Evolutionary conservation across 1,139 yeast species (phyloP), one percentile per base, ranked within the genome.

Genomic region (Saccharomycopsis hybrid): DNA sequence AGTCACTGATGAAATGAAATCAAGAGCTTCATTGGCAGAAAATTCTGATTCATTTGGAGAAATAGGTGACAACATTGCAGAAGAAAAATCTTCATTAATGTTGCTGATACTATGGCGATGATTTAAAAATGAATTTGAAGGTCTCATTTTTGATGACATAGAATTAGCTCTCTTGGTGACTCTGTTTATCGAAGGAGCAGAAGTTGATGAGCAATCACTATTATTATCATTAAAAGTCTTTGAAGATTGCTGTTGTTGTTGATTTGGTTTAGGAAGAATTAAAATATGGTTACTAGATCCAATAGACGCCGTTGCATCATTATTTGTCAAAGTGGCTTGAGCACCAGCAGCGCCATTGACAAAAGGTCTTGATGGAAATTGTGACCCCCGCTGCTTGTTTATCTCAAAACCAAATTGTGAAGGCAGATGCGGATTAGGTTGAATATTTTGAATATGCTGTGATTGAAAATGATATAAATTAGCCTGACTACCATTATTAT

Each of bases 191-290:
- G 45, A 46, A 13, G 40, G 47, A 47, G 51, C 47, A 47, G 54
- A 38, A 43, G 35, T 28, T 39, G 38, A 38, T 43, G 49, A 47
- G 24, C 56, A 47, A 48, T 46, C 56, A 44, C 57, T 57, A 33
- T 54, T 57, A 47, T 52, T 56, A 47, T 52, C 56, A 38, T 47
- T 51, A 42, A 52, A 45, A 48, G 44, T 46, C 40, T 55, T 57
- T 42, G 55, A 49, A 30, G 44, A 40, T n/a, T n/a, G n/a, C n/a
- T n/a, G n/a, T n/a, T n/a, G n/a, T 4, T 53, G 50, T 8, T 51
- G 38, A 43, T 52, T 51, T n/a, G 57, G 54, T 37, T 53, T 56
- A 24, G 62, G 59, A 36, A 59, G 54, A 46, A 49, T 54, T 29
- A 54, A 53, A 25, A 52, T 46, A 7, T 57, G 53, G 36, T 48